Percentiles rank a stretch among this genome's conserved stretches.
Conservation (phyloP, 768 basidiomycete species). For the Gymnopilus junonius region DNA sequence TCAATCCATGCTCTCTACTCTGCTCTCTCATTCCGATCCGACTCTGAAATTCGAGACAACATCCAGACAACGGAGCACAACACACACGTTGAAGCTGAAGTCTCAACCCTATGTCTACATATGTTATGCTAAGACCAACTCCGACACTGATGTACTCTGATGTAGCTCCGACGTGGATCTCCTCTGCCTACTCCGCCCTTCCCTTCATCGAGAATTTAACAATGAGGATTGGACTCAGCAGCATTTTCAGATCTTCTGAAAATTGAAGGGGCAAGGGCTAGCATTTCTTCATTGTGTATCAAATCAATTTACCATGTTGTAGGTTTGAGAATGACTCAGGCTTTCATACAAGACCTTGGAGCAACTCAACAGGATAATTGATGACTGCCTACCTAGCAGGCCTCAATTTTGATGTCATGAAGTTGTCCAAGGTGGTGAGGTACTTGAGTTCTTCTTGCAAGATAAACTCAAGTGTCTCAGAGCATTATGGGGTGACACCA, state of each 20-base stretch:
- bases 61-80: too few relatives aligned
- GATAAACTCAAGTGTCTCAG: neutral
- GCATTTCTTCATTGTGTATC: too few relatives aligned
- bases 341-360: slow-evolving; percentile 29
- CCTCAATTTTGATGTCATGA: slow-evolving; percentile 32
- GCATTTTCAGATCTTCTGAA: slow-evolving; percentile 31
- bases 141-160: too few relatives aligned
- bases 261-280: slow-evolving; percentile 33
- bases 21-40: too few relatives aligned
- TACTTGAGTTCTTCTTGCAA: neutral
- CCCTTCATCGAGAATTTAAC: too few relatives aligned
- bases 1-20: too few relatives aligned
- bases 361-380: slow-evolving; percentile 32
- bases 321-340: slow-evolving; percentile 29
- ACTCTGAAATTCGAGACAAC: too few relatives aligned
- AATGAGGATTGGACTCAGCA: slow-evolving; percentile 31
- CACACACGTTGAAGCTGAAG: too few relatives aligned
- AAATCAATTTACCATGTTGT: neutral
- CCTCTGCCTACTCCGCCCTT: too few relatives aligned
- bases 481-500: neutral
- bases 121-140: too few relatives aligned
- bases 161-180: too few relatives aligned
- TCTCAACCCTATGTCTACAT: too few relatives aligned
- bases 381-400: slow-evolving; percentile 26
- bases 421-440: slow-evolving; percentile 22